Conservation (phyloP, 179 eudicot genomes). For the Gypsophila paniculata region DNA sequence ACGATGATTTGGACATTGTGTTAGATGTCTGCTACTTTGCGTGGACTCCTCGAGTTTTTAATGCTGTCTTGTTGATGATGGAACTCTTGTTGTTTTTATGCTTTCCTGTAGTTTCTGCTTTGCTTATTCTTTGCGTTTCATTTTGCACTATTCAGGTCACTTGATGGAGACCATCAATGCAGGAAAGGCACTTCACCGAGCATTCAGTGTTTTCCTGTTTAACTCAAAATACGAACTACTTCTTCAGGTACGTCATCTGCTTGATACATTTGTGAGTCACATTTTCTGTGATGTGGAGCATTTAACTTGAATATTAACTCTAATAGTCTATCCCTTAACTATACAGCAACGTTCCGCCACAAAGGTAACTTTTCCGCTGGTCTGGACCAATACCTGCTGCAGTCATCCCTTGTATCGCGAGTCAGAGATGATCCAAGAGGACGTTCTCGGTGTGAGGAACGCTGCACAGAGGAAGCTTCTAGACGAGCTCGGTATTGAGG, state of each 20-base stretch:
- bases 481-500: slow-evolving; percentile 89
- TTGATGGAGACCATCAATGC: slow-evolving; percentile 86
- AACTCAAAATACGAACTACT: slow-evolving; percentile 86
- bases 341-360: slow-evolving; percentile 90
- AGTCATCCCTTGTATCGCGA: slow-evolving; percentile 92
- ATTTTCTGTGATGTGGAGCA: neutral
- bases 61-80: neutral
- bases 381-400: slow-evolving; percentile 98
- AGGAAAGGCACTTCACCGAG: slow-evolving; percentile 81
- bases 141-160: slow-evolving; percentile 55
- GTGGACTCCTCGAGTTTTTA: too few relatives aligned
- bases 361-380: slow-evolving; percentile 90
- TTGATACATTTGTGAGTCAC: slow-evolving; percentile 1
- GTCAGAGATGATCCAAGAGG: slow-evolving; percentile 73
- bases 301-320: neutral
- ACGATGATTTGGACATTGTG: too few relatives aligned
- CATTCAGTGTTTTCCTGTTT: slow-evolving; percentile 88
- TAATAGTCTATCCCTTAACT: neutral
- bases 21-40: neutral
- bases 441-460: slow-evolving; percentile 78
- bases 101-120: neutral
- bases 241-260: slow-evolving; percentile 63
- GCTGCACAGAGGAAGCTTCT: slow-evolving; percentile 96
- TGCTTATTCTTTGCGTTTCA: slow-evolving; percentile 2
- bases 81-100: neutral